Conservation (phyloP, 2,329 filamentous ascomycete species). For the Iodosphaeria phyllophila region DNA sequence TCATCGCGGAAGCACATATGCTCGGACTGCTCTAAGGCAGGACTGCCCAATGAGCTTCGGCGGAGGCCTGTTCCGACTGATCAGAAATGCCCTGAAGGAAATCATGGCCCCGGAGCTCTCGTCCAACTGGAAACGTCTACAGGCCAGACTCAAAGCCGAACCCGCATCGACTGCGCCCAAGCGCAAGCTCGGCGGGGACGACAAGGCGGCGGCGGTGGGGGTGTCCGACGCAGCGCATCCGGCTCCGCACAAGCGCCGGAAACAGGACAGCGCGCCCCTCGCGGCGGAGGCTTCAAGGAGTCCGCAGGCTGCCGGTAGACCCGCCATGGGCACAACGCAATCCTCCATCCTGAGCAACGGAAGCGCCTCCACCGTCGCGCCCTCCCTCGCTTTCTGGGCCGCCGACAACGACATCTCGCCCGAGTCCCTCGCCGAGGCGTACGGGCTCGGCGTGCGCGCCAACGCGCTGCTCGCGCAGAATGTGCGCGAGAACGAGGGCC, state of each 20-base stretch:
- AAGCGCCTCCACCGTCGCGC: conserved; percentile 22
- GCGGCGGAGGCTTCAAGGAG: no score
- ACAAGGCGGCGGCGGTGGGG: no score
- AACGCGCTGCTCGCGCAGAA: conserved; percentile 17
- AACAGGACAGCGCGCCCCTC: conserved; percentile 5
- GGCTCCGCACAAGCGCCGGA: conserved; percentile 8
- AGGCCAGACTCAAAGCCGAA: conserved; percentile 37
- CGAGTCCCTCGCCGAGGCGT: conserved; percentile 41
- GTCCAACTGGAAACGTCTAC: conserved; percentile 65
- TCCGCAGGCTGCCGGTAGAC: conserved; percentile 4
- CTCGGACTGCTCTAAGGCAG: no score
- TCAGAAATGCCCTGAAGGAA: no score
- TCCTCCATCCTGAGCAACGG: conserved; percentile 25
- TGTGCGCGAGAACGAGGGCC: conserved; percentile 39
- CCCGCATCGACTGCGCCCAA: conserved; percentile 20
- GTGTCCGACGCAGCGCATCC: conserved; percentile 7
- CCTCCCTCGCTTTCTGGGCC: conserved; percentile 39
- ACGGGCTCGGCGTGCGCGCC: conserved; percentile 32
- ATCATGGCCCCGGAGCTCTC: conserved; percentile 31
- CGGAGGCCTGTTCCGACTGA: no score
- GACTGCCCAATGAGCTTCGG: no score
- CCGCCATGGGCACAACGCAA: conserved; percentile 37
- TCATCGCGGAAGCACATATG: no score
- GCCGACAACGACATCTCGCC: conserved; percentile 41
- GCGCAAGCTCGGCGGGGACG: no score